Evolutionary conservation across 2,329 filamentous ascomycete species (phyloP).

Genomic region (Neopestalotiopsis rosae): DNA sequence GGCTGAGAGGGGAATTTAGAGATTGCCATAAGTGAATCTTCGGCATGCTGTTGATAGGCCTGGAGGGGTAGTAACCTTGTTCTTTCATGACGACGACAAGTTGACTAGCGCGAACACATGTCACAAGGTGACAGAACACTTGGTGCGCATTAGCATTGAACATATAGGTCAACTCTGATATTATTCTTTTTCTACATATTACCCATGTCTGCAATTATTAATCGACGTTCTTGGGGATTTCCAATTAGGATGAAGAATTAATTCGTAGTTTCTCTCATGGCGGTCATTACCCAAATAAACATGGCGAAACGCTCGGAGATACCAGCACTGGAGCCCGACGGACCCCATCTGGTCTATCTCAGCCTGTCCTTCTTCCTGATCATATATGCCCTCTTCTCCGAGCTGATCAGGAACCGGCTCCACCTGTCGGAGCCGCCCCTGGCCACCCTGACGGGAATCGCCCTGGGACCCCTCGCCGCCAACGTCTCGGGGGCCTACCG

Average conservation of each 20-base stretch:
- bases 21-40: too few species aligned
- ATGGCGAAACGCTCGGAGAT: conserved; percentile 4
- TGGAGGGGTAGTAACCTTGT: not conserved
- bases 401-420: conserved; percentile 11
- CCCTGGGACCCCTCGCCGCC: conserved; percentile 2
- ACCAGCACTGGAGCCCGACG: not conserved
- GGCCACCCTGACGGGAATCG: conserved; percentile 6
- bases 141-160: not conserved
- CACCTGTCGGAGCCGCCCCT: conserved; percentile 13
- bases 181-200: not conserved
- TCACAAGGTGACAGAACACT: too few species aligned
- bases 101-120: not conserved
- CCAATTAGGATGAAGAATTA: not conserved
- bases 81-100: not conserved
- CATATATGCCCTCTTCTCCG: conserved; percentile 10
- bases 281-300: not conserved
- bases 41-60: not conserved
- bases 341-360: conserved; percentile 10
- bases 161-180: not conserved
- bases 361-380: conserved; percentile 4
- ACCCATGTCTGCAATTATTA: not conserved
- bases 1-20: too few species aligned
- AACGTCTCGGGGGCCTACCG: not conserved
- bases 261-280: not conserved
- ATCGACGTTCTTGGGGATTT: not conserved